These are phyloP conservation scores for Cercophora samala DNA, from an alignment of 495 filamentous ascomycete species.

Conservation along the genomic window DNA sequence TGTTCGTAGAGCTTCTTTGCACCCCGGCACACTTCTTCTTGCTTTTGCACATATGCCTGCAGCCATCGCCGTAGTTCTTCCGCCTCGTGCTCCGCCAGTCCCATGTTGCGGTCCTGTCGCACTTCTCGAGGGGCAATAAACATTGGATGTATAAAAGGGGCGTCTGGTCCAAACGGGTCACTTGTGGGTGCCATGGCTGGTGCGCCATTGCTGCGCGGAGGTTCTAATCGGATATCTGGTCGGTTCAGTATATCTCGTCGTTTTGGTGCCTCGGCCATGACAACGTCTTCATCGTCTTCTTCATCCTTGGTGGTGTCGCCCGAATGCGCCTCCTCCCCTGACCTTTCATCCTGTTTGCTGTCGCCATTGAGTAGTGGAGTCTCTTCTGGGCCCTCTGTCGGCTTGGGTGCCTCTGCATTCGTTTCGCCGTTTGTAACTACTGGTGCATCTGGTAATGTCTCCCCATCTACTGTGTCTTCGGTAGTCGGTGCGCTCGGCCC, in stretches of 20 bases:
- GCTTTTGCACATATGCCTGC: slow-evolving; percentile 85
- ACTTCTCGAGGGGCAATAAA: slow-evolving; percentile 71
- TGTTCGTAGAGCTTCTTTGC: slow-evolving; percentile 70
- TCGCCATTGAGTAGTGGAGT: slow-evolving; percentile 20
- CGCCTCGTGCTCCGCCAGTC: slow-evolving; percentile 76
- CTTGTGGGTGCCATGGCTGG: neutral
- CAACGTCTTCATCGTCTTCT: slow-evolving; percentile 35
- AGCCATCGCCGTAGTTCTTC: slow-evolving; percentile 83
- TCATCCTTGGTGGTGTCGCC: neutral
- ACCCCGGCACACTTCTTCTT: slow-evolving; percentile 88
- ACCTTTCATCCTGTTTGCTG: neutral
- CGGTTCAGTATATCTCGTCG: neutral
- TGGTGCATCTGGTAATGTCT: slow-evolving; percentile 9
- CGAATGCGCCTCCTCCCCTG: neutral
- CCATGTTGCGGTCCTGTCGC: slow-evolving; percentile 72
- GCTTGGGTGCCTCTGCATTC: neutral
- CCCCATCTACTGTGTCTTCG: slow-evolving; percentile 24
- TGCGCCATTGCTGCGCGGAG: neutral
- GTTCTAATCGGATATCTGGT: slow-evolving; percentile 8
- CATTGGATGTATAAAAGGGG: slow-evolving; percentile 71
- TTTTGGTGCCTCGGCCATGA: slow-evolving; percentile 43
- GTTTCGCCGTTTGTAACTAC: slow-evolving; percentile 12
- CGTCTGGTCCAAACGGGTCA: slow-evolving; percentile 36
- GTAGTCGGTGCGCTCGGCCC: neutral
- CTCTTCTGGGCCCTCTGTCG: neutral